phyloP scores from a whole-genome alignment of 2,329 filamentous ascomycete genomes.

The Epichloe sibirici region DNA sequence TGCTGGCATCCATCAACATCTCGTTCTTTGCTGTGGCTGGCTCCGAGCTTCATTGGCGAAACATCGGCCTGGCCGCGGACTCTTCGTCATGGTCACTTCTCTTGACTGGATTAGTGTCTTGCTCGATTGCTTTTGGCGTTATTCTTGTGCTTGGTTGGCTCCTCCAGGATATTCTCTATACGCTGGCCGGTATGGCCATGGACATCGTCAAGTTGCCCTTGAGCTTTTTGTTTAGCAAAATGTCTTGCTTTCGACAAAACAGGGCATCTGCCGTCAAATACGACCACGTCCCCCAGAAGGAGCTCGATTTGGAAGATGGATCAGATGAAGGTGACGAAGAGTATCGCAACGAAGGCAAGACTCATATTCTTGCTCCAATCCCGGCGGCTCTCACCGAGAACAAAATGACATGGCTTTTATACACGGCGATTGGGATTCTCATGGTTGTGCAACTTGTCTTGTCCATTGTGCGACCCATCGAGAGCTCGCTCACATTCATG shows the following conservation, averaged over 20 bases:
- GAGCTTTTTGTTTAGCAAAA: conserved; percentile 6
- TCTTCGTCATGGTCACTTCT: conserved; percentile 14
- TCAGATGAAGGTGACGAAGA: conserved; percentile 6
- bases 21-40: conserved; percentile 20
- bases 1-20: conserved; percentile 13
- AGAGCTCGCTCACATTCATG: conserved; percentile 21
- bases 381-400: background rate
- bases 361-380: background rate
- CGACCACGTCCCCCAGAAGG: conserved; percentile 9
- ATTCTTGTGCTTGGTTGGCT: conserved; percentile 10
- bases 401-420: conserved; percentile 6
- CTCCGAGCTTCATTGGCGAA: conserved; percentile 18
- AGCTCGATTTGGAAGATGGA: conserved; percentile 8
- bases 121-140: conserved; percentile 4
- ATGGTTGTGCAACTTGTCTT: conserved; percentile 15
- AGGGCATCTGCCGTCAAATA: background rate
- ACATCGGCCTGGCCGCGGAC: conserved; percentile 15
- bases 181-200: conserved; percentile 9
- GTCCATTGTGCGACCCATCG: conserved; percentile 17
- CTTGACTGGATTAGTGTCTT: conserved; percentile 14
- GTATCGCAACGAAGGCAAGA: conserved; percentile 1
- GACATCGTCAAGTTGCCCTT: conserved; percentile 12
- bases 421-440: conserved; percentile 13
- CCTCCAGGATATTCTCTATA: conserved; percentile 13
- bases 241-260: conserved; percentile 5